Base-by-base conservation (phyloP, 345 rosid species). In the Aquilaria sinensis region DNA sequence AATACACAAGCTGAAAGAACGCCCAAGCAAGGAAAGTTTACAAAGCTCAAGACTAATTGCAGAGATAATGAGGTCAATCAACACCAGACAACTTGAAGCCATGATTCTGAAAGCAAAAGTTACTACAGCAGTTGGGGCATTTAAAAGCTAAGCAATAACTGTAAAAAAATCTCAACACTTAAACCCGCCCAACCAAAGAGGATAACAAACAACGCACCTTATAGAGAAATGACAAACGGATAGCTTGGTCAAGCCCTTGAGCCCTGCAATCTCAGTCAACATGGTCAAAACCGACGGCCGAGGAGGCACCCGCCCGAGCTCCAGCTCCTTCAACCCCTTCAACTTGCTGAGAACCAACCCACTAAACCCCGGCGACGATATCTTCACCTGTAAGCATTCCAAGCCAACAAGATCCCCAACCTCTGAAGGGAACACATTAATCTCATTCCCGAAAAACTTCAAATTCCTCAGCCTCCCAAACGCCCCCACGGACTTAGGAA, bases 221-320 rank as follows among this genome's bases (percentile, higher is more conserved):
- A 94, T 82, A 4, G 96, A 94, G 69, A 94, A 94, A 66, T 86
- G 88, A 60, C 96, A 86, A 76, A 90, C 89, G 70, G 96, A 86
- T 37, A 94, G 96, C 74, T 79, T 94, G 11, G 89, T 86, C 87
- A 94, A 83, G 75, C 79, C 73, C 64, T 80, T 81, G 23, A 94
- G 83, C 64, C 83, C 95, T 31, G 91, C 80, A 70, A 94, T 86
- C 79, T 88, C 93, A 61, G 82, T 81, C 77, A 94, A 78, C 49
- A 90, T 70, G 9, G 92, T 83, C 72, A 90, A 74, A 46, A 83
- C 87, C 2, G 96, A 86, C 43, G 95, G 81, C 45, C 90, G 79
- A 6, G 80, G 82, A 0, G 89, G 91, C 30, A 75, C 87, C 73
- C 80, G 87, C 48, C 91, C 84, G 30, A 94, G 75, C 66, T 94